These are phyloP conservation scores for Lactifluus echinatus DNA, from an alignment of 768 basidiomycete genomes.

Conservation along the genomic window DNA sequence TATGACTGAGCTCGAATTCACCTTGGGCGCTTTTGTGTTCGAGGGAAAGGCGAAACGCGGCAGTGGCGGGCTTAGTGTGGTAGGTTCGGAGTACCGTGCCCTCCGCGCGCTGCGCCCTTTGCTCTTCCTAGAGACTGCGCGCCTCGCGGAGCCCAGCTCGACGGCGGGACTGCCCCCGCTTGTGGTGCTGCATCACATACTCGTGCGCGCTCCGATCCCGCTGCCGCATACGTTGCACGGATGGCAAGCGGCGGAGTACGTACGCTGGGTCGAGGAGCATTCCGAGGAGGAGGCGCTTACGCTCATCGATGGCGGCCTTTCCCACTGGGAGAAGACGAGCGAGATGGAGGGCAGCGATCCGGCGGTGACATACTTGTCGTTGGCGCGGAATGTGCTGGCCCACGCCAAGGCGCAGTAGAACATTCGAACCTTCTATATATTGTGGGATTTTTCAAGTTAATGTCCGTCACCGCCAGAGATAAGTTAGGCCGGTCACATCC, in stretches of 20 bases:
- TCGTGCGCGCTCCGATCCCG: slow-evolving; percentile 79
- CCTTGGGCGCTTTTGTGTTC: slow-evolving; percentile 68
- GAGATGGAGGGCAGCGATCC: slow-evolving; percentile 46
- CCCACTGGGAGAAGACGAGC: slow-evolving; percentile 68
- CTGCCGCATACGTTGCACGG: slow-evolving; percentile 85
- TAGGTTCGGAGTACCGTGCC: slow-evolving; percentile 82
- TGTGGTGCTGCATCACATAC: slow-evolving; percentile 84
- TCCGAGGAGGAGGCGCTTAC: slow-evolving; percentile 69
- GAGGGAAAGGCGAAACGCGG: slow-evolving; percentile 53
- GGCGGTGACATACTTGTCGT: slow-evolving; percentile 48
- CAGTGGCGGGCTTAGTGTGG: slow-evolving; percentile 50
- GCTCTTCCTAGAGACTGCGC: slow-evolving; percentile 76
- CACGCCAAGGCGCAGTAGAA: slow-evolving; percentile 26
- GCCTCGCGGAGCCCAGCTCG: slow-evolving; percentile 53
- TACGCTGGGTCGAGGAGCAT: slow-evolving; percentile 93
- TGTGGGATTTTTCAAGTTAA: neutral
- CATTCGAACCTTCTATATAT: neutral
- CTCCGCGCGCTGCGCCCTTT: slow-evolving; percentile 83
- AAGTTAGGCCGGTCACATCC: neutral
- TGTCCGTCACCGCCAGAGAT: neutral
- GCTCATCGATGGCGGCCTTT: slow-evolving; percentile 69
- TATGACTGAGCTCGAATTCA: slow-evolving; percentile 95
- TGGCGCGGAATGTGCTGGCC: slow-evolving; percentile 60
- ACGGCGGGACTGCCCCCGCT: slow-evolving; percentile 79
- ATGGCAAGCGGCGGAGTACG: slow-evolving; percentile 95